phyloP scores from a whole-genome alignment of 225 moss, liverwort and hornwort species.

The Sphagnum tenellum region DNA sequence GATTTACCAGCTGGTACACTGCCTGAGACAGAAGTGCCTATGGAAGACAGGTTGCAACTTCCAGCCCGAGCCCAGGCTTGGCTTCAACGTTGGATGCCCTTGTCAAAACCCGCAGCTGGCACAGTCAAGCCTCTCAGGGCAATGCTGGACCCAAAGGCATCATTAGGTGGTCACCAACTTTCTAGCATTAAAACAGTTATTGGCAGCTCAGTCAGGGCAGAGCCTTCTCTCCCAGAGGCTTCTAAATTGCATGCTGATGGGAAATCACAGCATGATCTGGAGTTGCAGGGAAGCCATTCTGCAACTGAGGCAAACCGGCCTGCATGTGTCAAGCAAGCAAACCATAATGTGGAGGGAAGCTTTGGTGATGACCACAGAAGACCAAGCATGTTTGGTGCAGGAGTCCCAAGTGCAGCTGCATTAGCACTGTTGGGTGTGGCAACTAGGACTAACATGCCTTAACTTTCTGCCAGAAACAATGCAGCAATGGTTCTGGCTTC shows the following conservation, averaged over 20 bases:
- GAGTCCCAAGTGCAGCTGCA: slow-evolving; percentile 38
- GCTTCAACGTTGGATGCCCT: slow-evolving; percentile 42
- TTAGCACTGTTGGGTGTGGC: slow-evolving; percentile 38
- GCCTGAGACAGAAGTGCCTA: background rate
- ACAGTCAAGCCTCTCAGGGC: slow-evolving; percentile 6
- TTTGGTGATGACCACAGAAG: slow-evolving; percentile 2
- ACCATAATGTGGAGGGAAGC: slow-evolving; percentile 8
- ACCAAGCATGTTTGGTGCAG: slow-evolving; percentile 8
- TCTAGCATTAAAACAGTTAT: background rate
- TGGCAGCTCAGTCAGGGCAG: background rate
- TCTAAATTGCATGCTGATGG: slow-evolving; percentile 10
- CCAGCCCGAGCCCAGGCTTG: slow-evolving; percentile 20
- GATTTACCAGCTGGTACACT: slow-evolving; percentile 4
- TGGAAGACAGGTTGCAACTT: slow-evolving; percentile 1
- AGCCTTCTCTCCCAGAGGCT: slow-evolving; percentile 5
- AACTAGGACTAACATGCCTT: slow-evolving; percentile 18
- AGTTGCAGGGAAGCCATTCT: slow-evolving; percentile 2
- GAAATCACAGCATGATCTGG: slow-evolving; percentile 7
- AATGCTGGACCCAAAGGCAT: background rate
- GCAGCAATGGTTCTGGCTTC: background rate
- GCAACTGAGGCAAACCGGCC: background rate
- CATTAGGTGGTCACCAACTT: background rate
- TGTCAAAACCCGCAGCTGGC: slow-evolving; percentile 11
- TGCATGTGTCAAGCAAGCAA: slow-evolving; percentile 3
- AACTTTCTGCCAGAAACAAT: too few relatives aligned